Conservation (phyloP, 2,329 filamentous ascomycete genomes). For the Cladosporium halotolerans region DNA sequence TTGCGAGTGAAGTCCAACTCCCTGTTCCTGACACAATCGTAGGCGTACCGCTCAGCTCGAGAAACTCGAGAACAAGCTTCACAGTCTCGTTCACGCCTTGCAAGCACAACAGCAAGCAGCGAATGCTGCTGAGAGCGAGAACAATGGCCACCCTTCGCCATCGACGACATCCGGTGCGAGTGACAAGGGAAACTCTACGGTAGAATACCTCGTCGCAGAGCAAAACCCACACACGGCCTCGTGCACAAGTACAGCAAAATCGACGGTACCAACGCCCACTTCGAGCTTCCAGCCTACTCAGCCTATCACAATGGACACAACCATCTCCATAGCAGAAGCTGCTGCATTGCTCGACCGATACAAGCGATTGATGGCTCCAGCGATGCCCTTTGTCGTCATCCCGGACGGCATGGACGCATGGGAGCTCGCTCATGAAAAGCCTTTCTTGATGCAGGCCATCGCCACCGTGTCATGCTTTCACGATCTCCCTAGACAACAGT, state of each 20-base stretch:
- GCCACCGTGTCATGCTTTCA: slow-evolving; percentile 25
- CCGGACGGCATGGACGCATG: slow-evolving; percentile 17
- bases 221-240: too few species aligned
- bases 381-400: slow-evolving; percentile 24
- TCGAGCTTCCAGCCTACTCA: neutral
- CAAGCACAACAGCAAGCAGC: neutral
- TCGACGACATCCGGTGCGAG: neutral
- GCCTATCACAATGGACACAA: neutral
- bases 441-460: slow-evolving; percentile 26
- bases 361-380: slow-evolving; percentile 21
- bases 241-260: too few species aligned
- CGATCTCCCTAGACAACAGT: slow-evolving; percentile 23
- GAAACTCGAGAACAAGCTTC: slow-evolving; percentile 30
- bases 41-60: slow-evolving; percentile 30
- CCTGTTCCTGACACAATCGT: slow-evolving; percentile 1
- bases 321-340: slow-evolving; percentile 19
- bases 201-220: neutral
- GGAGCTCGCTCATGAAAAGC: slow-evolving; percentile 20
- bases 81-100: slow-evolving; percentile 28
- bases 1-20: neutral
- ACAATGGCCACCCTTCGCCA: slow-evolving; percentile 6
- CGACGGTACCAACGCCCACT: neutral
- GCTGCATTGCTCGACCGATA: slow-evolving; percentile 25
- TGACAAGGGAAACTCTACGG: neutral
- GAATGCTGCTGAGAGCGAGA: neutral